Percentiles rank a stretch among this genome's conserved stretches.
Evolutionary conservation across 768 basidiomycete species (phyloP).

Genomic region (Psilocybe sp.): DNA sequence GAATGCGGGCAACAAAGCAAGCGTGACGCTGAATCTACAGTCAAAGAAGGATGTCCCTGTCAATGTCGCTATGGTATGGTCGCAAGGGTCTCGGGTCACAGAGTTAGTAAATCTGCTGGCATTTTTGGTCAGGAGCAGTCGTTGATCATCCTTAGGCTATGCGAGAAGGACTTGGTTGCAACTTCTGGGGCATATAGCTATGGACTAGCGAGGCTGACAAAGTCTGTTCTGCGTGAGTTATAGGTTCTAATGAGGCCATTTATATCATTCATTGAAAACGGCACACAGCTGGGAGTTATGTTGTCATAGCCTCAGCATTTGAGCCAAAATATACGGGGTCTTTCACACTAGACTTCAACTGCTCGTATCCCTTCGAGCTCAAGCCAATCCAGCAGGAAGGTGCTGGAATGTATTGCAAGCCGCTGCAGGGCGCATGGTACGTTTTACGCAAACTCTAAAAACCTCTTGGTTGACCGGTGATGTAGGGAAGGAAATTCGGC

Average conservation of each 20-base stretch:
- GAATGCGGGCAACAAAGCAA: constrained; percentile 21
- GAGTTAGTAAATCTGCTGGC: constrained; percentile 52
- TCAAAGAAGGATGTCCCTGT: constrained; percentile 67
- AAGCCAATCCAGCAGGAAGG: constrained; percentile 77
- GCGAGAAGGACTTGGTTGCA: constrained; percentile 64
- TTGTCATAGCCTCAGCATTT: constrained; percentile 82
- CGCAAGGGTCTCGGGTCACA: constrained; percentile 66
- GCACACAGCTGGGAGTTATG: constrained; percentile 75
- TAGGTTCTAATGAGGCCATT: not conserved
- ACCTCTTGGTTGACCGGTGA: not conserved
- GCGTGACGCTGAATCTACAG: constrained; percentile 45
- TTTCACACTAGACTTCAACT: constrained; percentile 64
- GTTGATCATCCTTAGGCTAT: constrained; percentile 34
- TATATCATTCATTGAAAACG: constrained; percentile 1
- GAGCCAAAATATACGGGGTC: constrained; percentile 66
- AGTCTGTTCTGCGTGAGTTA: constrained; percentile 51
- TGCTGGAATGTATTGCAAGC: constrained; percentile 83
- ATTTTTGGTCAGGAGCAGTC: not conserved
- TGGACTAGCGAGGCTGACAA: constrained; percentile 59
- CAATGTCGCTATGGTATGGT: constrained; percentile 74
- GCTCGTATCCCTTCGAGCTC: constrained; percentile 60
- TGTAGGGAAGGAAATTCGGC: constrained; percentile 57
- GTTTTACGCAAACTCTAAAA: constrained; percentile 13
- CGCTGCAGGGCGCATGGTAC: constrained; percentile 73
- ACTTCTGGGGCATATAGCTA: constrained; percentile 83